A percentile compares a stretch with the other conserved stretches of the same genome.
Conservation (phyloP, 1,284 basidiomycete species). For the Trichosporon sp. region DNA sequence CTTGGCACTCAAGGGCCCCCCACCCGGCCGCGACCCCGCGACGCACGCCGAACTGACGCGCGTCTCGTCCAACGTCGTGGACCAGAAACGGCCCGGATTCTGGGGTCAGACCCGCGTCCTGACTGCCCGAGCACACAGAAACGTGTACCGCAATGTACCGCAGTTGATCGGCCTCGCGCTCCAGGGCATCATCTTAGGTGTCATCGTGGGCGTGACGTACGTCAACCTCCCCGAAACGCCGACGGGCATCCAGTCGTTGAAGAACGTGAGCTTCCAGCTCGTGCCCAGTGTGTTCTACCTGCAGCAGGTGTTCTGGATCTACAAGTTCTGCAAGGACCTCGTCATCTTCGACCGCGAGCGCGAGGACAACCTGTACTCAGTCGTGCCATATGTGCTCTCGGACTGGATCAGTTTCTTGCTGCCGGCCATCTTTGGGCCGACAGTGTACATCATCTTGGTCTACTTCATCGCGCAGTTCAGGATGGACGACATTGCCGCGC, state of each 20-base stretch:
- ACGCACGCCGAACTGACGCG: conserved; percentile 25
- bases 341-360: conserved; percentile 61
- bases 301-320: conserved; percentile 54
- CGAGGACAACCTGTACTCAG: conserved; percentile 51
- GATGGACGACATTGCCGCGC: conserved; percentile 52
- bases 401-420: conserved; percentile 54
- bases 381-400: conserved; percentile 55
- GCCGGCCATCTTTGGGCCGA: conserved; percentile 51
- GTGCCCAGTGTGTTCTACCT: conserved; percentile 55
- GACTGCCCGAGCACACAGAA: conserved; percentile 48
- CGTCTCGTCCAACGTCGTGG: neutral
- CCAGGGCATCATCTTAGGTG: conserved; percentile 52
- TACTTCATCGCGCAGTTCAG: conserved; percentile 56
- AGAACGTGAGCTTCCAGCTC: conserved; percentile 53
- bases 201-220: conserved; percentile 43
- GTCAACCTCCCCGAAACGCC: conserved; percentile 50
- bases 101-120: conserved; percentile 51
- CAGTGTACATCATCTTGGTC: conserved; percentile 53
- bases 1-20: neutral
- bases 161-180: conserved; percentile 48
- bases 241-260: conserved; percentile 58
- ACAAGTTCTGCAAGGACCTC: conserved; percentile 56
- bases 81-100: conserved; percentile 44
- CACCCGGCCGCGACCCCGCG: neutral
- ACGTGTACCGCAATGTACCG: conserved; percentile 55